Percentiles rank a stretch among this genome's conserved stretches.
Conservation (phyloP, 306 rosid species). For the Vigna reflexopilosa region DNA sequence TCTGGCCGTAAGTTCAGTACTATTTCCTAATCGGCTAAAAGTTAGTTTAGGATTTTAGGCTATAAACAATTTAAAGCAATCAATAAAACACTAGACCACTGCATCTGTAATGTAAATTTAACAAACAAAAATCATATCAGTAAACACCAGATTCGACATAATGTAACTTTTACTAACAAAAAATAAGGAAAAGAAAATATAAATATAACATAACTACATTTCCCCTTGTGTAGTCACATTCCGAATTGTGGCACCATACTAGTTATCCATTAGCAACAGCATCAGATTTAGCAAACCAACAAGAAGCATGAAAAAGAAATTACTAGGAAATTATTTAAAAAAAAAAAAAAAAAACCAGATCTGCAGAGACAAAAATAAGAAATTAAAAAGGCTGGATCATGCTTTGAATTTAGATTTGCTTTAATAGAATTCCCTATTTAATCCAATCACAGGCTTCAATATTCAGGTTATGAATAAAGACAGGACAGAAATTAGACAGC, state of each 20-base stretch:
- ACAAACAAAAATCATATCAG: too few relatives aligned
- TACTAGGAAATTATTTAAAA: not conserved
- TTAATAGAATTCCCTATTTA: too few relatives aligned
- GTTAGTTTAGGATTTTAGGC: not conserved
- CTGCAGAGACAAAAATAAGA: not conserved
- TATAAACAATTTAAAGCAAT: not conserved
- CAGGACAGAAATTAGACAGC: not conserved
- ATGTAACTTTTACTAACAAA: too few relatives aligned
- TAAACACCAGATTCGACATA: too few relatives aligned
- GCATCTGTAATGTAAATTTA: not conserved
- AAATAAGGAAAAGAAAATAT: not conserved
- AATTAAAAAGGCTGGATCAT: not conserved
- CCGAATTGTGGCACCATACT: not conserved
- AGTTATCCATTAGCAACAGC: slow-evolving; percentile 27
- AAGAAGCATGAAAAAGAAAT: not conserved
- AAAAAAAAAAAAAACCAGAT: not conserved
- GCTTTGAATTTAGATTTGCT: slow-evolving; percentile 18
- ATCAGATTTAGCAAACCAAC: not conserved
- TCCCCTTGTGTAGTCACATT: not conserved
- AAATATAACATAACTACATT: not conserved
- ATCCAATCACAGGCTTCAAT: not conserved
- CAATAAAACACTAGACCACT: not conserved
- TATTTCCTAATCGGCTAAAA: not conserved
- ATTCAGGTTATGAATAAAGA: slow-evolving; percentile 12
- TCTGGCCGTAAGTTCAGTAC: not conserved